These are phyloP conservation scores for Tetrapisispora namnaoensis DNA, from an alignment of 805 yeast genomes.

Conservation along the genomic window DNA sequence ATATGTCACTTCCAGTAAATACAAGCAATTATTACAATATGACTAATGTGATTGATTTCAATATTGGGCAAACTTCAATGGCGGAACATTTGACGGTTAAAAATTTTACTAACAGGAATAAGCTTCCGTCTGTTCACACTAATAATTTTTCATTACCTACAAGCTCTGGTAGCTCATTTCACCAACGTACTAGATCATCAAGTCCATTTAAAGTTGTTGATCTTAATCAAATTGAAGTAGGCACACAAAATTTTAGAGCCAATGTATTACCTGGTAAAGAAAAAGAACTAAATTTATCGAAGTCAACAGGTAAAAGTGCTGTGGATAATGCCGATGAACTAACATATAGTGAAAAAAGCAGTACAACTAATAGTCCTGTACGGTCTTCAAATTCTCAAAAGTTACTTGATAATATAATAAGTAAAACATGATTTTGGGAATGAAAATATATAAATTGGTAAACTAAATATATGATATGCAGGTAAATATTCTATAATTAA, in stretches of 20 bases:
- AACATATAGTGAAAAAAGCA: slow-evolving; percentile 27
- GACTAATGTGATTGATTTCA: slow-evolving; percentile 18
- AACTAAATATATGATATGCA: not conserved
- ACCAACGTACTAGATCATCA: not conserved
- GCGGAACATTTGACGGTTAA: not conserved
- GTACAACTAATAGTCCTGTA: slow-evolving; percentile 17
- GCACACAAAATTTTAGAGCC: slow-evolving; percentile 3
- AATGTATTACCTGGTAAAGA: not conserved
- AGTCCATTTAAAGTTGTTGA: slow-evolving; percentile 23
- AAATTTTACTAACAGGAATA: not conserved
- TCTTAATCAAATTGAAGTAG: slow-evolving; percentile 18
- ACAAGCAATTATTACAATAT: slow-evolving; percentile 11
- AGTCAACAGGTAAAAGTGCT: not conserved
- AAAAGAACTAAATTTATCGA: not conserved
- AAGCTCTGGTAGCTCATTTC: not conserved
- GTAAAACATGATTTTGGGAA: slow-evolving; percentile 1
- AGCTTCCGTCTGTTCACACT: not conserved
- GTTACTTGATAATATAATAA: slow-evolving; percentile 18
- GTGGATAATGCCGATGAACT: slow-evolving; percentile 16
- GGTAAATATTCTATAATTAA: not conserved
- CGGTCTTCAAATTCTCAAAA: slow-evolving; percentile 12
- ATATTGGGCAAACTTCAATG: slow-evolving; percentile 1
- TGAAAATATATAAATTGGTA: not conserved
- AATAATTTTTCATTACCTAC: not conserved
- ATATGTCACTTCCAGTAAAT: slow-evolving; percentile 5